Percentiles rank a stretch among this genome's conserved stretches.
Evolutionary conservation across 257 asterid species (phyloP).

Genomic region (Ehretia macrophylla): DNA sequence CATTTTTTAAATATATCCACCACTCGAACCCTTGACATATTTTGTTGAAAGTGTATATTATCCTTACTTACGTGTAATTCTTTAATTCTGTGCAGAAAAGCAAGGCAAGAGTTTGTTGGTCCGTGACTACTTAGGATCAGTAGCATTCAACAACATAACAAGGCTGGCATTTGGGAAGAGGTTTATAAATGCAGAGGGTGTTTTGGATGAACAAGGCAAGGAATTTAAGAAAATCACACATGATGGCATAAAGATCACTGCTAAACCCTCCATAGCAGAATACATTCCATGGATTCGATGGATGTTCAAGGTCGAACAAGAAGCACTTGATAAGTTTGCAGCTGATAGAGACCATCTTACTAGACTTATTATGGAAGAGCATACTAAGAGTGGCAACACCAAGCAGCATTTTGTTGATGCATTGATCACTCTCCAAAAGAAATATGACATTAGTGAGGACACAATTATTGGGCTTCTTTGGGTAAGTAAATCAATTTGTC

Average conservation of each 20-base stretch:
- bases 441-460: slow-evolving; percentile 6
- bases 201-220: not conserved
- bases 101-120: not conserved
- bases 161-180: slow-evolving; percentile 4
- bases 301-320: not conserved
- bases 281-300: slow-evolving; percentile 2
- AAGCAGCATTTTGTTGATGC: slow-evolving; percentile 8
- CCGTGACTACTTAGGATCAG: slow-evolving; percentile 1
- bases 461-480: slow-evolving; percentile 4
- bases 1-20: too few relatives aligned
- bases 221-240: not conserved
- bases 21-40: too few relatives aligned
- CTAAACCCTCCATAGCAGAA: slow-evolving; percentile 4
- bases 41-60: too few relatives aligned
- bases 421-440: not conserved
- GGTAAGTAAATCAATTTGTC: slow-evolving; percentile 7
- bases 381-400: too few relatives aligned
- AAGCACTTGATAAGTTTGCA: slow-evolving; percentile 1
- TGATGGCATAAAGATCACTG: not conserved
- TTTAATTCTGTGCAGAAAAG: not conserved
- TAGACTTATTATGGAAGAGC: slow-evolving; percentile 1
- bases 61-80: too few relatives aligned
- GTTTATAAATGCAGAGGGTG: not conserved
- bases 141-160: slow-evolving; percentile 7
- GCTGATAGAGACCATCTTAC: not conserved